Conservation (phyloP, 1,284 basidiomycete species). For the Puccinia triticina region DNA sequence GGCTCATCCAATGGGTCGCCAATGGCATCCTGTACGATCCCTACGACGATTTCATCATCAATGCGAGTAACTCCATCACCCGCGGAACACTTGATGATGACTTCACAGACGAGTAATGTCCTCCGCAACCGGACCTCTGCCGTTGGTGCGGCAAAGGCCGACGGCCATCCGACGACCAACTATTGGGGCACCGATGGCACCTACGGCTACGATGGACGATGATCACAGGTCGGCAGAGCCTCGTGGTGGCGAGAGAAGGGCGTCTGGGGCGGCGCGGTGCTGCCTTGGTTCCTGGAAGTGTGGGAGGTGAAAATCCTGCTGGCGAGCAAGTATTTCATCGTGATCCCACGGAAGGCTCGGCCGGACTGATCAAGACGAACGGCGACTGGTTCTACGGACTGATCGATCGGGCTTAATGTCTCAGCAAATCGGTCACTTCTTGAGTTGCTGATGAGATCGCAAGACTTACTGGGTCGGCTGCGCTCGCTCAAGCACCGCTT, state of each 20-base stretch:
- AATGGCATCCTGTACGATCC: slow-evolving; percentile 80
- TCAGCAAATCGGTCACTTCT: slow-evolving; percentile 85
- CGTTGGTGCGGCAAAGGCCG: slow-evolving; percentile 55
- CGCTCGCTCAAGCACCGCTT: slow-evolving; percentile 87
- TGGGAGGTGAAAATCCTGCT: slow-evolving; percentile 94
- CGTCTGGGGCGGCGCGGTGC: slow-evolving; percentile 86
- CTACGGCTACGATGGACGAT: not conserved
- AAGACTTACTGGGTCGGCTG: slow-evolving; percentile 82
- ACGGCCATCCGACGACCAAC: slow-evolving; percentile 48
- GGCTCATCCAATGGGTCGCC: slow-evolving; percentile 79
- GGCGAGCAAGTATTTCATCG: slow-evolving; percentile 93
- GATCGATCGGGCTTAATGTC: slow-evolving; percentile 85
- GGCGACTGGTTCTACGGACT: slow-evolving; percentile 82
- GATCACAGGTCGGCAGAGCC: slow-evolving; percentile 28
- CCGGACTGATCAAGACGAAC: slow-evolving; percentile 68
- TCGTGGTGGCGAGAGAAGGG: slow-evolving; percentile 61
- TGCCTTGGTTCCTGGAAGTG: slow-evolving; percentile 84
- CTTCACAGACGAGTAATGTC: slow-evolving; percentile 94
- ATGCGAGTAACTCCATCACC: slow-evolving; percentile 86
- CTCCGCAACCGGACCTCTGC: slow-evolving; percentile 63
- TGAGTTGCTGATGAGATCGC: slow-evolving; percentile 78
- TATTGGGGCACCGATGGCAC: slow-evolving; percentile 24
- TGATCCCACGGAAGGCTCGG: slow-evolving; percentile 66
- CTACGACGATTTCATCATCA: slow-evolving; percentile 88
- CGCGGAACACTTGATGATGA: slow-evolving; percentile 83